A percentile compares a stretch with the other conserved stretches of the same genome.
phyloP scores from a whole-genome alignment of 768 basidiomycete genomes.

The Sarcodon sp. region DNA sequence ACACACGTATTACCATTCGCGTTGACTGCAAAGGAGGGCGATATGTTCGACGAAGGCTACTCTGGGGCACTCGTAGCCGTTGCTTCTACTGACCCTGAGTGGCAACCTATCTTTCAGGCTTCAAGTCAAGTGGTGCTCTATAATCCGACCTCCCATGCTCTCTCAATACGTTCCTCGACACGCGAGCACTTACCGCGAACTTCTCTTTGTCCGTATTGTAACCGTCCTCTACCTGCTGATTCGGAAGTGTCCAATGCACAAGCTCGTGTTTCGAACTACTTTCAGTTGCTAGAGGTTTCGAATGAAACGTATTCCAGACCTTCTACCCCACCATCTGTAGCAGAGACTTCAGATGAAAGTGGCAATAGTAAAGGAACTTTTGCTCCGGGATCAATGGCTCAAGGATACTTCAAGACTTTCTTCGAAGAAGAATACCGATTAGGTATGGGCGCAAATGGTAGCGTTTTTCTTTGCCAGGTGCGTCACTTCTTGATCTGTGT shows the following conservation, averaged over 20 bases:
- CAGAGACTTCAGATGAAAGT: background rate
- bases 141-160: slow-evolving; percentile 74
- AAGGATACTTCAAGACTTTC: slow-evolving; percentile 88
- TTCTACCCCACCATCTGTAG: slow-evolving; percentile 10
- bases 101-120: slow-evolving; percentile 75
- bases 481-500: slow-evolving; percentile 6
- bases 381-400: slow-evolving; percentile 65
- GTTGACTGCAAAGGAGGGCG: background rate
- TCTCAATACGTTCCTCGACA: slow-evolving; percentile 40
- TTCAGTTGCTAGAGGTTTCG: slow-evolving; percentile 59
- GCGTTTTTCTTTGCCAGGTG: slow-evolving; percentile 81
- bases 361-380: slow-evolving; percentile 22
- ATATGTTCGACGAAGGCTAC: background rate
- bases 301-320: slow-evolving; percentile 41
- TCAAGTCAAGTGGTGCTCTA: slow-evolving; percentile 83
- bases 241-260: slow-evolving; percentile 21
- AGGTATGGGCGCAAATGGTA: slow-evolving; percentile 93
- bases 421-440: slow-evolving; percentile 83
- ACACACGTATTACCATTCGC: too few species aligned
- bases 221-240: slow-evolving; percentile 39
- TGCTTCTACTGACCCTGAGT: slow-evolving; percentile 23
- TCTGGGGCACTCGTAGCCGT: slow-evolving; percentile 5
- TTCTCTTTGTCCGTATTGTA: slow-evolving; percentile 61
- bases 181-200: background rate
- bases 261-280: slow-evolving; percentile 62